Conservation (phyloP, 176 grass and related monocot genomes). For the Phoenix dactylifera region DNA sequence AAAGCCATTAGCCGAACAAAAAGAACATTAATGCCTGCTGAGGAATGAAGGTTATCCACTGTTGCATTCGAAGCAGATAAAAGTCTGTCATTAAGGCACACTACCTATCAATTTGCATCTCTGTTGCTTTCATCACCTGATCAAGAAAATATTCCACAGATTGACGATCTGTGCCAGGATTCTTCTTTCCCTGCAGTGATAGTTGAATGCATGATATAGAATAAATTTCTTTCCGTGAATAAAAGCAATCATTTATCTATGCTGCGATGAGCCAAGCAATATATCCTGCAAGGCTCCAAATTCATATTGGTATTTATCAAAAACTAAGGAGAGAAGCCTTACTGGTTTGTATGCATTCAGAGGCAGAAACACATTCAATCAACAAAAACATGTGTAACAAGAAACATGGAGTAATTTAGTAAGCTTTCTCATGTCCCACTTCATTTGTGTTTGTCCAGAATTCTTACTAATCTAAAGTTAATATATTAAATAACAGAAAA, state of each 20-base stretch:
- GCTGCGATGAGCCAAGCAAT: no score
- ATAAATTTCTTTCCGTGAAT: neutral
- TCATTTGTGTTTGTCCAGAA: no score
- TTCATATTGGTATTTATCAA: no score
- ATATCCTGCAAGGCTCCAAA: no score
- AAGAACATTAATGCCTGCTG: neutral
- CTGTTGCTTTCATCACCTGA: constrained; percentile 58
- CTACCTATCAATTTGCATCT: constrained; percentile 84
- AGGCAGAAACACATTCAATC: neutral
- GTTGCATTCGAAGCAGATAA: neutral
- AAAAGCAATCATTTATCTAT: no score
- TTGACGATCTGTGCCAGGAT: constrained; percentile 64
- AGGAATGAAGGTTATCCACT: neutral
- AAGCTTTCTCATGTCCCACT: neutral
- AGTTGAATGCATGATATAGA: neutral
- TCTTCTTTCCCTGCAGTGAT: constrained; percentile 75
- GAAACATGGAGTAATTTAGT: neutral
- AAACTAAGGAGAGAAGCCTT: no score
- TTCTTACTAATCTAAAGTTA: no score
- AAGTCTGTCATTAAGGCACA: neutral
- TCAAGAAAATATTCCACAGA: constrained; percentile 64
- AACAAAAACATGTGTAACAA: neutral
- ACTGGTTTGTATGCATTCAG: neutral
- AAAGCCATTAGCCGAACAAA: neutral
- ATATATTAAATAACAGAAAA: no score